phyloP scores from a whole-genome alignment of 2,329 filamentous ascomycete genomes.

The Pseudocercospora fuligena region DNA sequence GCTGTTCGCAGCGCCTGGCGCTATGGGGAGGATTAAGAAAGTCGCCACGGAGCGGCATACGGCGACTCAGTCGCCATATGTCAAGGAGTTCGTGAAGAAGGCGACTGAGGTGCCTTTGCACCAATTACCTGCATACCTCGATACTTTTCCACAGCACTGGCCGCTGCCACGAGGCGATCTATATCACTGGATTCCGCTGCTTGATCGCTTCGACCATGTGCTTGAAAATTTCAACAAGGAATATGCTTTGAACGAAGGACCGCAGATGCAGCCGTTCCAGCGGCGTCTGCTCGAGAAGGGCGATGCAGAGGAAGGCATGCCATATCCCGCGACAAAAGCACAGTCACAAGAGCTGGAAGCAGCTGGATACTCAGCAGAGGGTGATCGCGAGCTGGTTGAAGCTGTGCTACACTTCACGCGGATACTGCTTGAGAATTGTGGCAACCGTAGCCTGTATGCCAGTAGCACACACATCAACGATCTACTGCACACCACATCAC shows the following conservation, averaged over 20 bases:
- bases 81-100: constrained; percentile 77
- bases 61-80: constrained; percentile 75
- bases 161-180: constrained; percentile 93
- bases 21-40: constrained; percentile 62
- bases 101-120: constrained; percentile 72
- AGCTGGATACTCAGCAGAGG: constrained; percentile 70
- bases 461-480: constrained; percentile 90
- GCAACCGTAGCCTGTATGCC: constrained; percentile 93
- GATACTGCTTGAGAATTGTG: constrained; percentile 89
- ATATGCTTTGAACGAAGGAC: constrained; percentile 79
- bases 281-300: constrained; percentile 67
- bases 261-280: constrained; percentile 77
- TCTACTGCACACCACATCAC: constrained; percentile 83
- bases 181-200: constrained; percentile 94
- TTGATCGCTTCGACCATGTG: constrained; percentile 92
- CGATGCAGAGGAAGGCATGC: constrained; percentile 54
- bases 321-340: constrained; percentile 33
- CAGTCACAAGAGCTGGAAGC: constrained; percentile 38
- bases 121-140: constrained; percentile 76
- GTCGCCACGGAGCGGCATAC: constrained; percentile 59
- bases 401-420: constrained; percentile 82
- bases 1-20: constrained; percentile 33
- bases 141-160: constrained; percentile 85
- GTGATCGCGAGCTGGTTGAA: constrained; percentile 80
- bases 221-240: constrained; percentile 79